phyloP scores from a whole-genome alignment of 768 basidiomycete species.

The Clitopilus passeckerianus region DNA sequence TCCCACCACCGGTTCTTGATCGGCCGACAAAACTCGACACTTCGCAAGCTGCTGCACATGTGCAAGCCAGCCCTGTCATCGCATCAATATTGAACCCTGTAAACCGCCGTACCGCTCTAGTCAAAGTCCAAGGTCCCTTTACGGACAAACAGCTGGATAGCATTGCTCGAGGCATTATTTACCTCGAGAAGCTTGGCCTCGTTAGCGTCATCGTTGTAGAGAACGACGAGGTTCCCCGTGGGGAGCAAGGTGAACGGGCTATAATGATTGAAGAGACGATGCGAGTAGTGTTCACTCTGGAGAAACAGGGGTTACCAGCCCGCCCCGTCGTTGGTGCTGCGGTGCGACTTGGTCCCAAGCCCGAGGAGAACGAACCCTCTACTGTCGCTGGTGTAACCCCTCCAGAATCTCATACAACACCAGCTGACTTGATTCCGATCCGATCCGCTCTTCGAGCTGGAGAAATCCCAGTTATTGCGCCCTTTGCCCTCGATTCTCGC shows the following conservation, averaged over 20 bases:
- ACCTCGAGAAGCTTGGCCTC: conserved; percentile 92
- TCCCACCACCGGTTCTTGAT: conserved; percentile 17
- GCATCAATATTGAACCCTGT: conserved; percentile 83
- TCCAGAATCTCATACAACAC: conserved; percentile 77
- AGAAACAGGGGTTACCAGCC: conserved; percentile 80
- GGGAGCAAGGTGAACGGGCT: conserved; percentile 65
- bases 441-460: conserved; percentile 87
- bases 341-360: conserved; percentile 78
- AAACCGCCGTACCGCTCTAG: conserved; percentile 82
- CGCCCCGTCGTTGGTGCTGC: conserved; percentile 86
- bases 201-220: conserved; percentile 96
- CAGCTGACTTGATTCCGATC: conserved; percentile 77
- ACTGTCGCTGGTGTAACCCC: conserved; percentile 28
- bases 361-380: conserved; percentile 31
- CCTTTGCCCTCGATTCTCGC: conserved; percentile 88
- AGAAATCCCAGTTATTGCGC: conserved; percentile 94
- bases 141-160: conserved; percentile 90
- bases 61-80: conserved; percentile 50
- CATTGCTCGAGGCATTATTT: conserved; percentile 89
- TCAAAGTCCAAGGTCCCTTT: conserved; percentile 97
- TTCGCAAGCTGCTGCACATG: conserved; percentile 29
- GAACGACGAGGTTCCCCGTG: conserved; percentile 67
- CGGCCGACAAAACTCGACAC: conserved; percentile 22
- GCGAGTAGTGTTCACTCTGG: conserved; percentile 77
- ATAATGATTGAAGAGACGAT: conserved; percentile 76